Evolutionary conservation across 345 rosid species (phyloP), one percentile per base, ranked within the genome.

Genomic region (Populus deltoides): DNA sequence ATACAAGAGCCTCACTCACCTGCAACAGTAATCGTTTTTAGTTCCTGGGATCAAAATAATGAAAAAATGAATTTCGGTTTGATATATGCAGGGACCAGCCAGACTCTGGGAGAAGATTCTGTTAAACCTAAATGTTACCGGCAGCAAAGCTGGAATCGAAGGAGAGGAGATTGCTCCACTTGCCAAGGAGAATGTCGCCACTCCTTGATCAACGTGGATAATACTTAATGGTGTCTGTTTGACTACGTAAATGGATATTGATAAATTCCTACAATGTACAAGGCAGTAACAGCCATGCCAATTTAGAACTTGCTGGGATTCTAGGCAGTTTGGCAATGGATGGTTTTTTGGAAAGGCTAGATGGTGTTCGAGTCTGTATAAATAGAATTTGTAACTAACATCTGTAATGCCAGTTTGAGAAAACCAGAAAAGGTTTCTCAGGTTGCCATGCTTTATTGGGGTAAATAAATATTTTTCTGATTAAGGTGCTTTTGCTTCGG

Each of bases 141-240:
- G 89, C 33, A 79, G 89, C 61, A 92, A 89, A 77, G 79, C 86
- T 0, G 98, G 98, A 39, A 38, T 59, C 8, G 98, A 92, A 68
- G 98, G 94, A 27, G 97, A 91, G 15, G 99, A 93, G 86, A 86
- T 92, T 24, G 93, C 93, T 79, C 99, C 98, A 67, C 90, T 88
- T 45, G 92, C 97, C 35, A 88, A 84, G 86, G 97, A 90, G 77
- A 92, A 93, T 38, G 85, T 91, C n/a, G 94, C 99, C 35, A 91
- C 93, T 59, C 97, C 97, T 1, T 92, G 85, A 92, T 76, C 76
- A 65, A 36, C 68, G 38, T 3, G 18, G 77, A 27, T 29, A 31
- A 9, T 61, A 41, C 63, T 41, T 71, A 6, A 18, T 17, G 63
- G n/a, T 29, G 43, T 47, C 68, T 39, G 15, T 10, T 12, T 55